Conservation (phyloP, 2,329 filamentous ascomycete genomes). For the Graphiopsis chlorocephala region DNA sequence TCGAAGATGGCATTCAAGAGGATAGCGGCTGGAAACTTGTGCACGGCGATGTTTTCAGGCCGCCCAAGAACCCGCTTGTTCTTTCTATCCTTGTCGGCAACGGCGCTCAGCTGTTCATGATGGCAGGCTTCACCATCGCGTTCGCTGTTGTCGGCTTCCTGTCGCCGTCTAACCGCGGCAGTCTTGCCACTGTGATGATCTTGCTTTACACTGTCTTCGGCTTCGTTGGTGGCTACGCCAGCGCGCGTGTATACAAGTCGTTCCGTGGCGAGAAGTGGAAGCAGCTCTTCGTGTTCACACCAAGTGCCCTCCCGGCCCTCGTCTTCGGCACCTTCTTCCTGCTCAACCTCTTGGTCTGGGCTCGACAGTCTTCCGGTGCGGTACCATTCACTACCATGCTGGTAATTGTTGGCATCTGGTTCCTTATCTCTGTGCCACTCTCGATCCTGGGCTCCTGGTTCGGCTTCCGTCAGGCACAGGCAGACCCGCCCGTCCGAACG, state of each 20-base stretch:
- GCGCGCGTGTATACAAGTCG: conserved; percentile 88
- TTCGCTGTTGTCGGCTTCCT: conserved; percentile 94
- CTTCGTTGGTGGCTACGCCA: conserved; percentile 87
- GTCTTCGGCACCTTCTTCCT: conserved; percentile 90
- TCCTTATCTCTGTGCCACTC: conserved; percentile 89
- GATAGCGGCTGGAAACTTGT: conserved; percentile 99
- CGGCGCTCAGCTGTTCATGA: conserved; percentile 93
- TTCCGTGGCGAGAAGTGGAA: conserved; percentile 94
- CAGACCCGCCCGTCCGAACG: conserved; percentile 81
- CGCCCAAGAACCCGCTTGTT: conserved; percentile 76
- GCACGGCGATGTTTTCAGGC: conserved; percentile 94
- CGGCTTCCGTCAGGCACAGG: conserved; percentile 69
- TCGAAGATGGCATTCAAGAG: conserved; percentile 92
- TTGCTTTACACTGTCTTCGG: conserved; percentile 91
- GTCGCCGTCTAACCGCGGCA: conserved; percentile 92
- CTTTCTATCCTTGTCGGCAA: conserved; percentile 88
- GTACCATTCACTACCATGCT: conserved; percentile 98
- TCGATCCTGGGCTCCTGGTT: conserved; percentile 90
- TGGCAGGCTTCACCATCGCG: conserved; percentile 90
- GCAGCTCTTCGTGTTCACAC: conserved; percentile 84
- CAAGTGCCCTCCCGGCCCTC: conserved; percentile 77
- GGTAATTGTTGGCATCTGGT: conserved; percentile 90
- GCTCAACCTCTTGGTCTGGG: conserved; percentile 94
- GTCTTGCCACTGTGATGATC: conserved; percentile 87
- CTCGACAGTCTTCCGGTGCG: conserved; percentile 83